A percentile compares a stretch with the other conserved stretches of the same genome.
phyloP scores from a whole-genome alignment of 176 grass and related monocot genomes.

The Musa acuminata region DNA sequence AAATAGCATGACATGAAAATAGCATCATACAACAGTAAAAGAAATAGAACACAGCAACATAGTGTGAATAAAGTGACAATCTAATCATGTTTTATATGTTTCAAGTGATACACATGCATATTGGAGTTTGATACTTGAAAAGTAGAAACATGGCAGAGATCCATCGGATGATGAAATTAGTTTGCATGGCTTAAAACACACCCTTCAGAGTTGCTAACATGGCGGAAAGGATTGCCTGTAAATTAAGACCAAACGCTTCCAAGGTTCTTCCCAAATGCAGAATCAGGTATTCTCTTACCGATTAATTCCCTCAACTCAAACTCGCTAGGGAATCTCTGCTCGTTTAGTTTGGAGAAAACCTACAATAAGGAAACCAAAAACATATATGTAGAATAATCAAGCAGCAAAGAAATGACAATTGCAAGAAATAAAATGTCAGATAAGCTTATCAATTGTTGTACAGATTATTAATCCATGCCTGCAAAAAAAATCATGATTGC shows the following conservation, averaged over 20 bases:
- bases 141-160: too few species aligned
- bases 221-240: neutral
- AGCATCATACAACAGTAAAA: too few species aligned
- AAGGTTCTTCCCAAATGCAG: slow-evolving; percentile 41
- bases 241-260: slow-evolving; percentile 33
- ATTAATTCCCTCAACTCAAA: slow-evolving; percentile 68
- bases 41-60: too few species aligned
- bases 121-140: too few species aligned
- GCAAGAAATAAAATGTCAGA: too few species aligned
- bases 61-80: too few species aligned
- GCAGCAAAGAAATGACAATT: too few species aligned
- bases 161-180: too few species aligned
- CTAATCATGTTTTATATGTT: too few species aligned
- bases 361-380: slow-evolving; percentile 30
- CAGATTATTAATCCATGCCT: neutral
- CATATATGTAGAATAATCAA: neutral
- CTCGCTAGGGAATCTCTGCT: slow-evolving; percentile 84
- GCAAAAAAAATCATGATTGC: neutral
- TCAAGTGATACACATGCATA: too few species aligned
- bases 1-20: too few species aligned
- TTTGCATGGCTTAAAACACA: too few species aligned
- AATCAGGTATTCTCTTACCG: slow-evolving; percentile 40
- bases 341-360: slow-evolving; percentile 92
- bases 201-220: neutral
- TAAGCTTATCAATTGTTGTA: neutral